A percentile compares a stretch with the other conserved stretches of the same genome.
Conservation (phyloP, 2,329 filamentous ascomycete species). For the Ilyonectria mors-panacis region DNA sequence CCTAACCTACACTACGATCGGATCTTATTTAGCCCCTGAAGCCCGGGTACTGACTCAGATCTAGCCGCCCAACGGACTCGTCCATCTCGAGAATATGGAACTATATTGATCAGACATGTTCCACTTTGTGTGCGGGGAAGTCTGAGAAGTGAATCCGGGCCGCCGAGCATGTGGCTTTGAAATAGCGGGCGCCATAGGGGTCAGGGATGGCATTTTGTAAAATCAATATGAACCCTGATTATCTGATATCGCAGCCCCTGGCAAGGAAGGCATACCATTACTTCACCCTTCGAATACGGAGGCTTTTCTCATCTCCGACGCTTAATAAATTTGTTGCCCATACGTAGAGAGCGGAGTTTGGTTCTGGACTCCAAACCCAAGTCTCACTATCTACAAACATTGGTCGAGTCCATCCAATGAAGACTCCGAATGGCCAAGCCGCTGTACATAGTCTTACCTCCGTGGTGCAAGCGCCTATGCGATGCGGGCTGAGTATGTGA, state of each 20-base stretch:
- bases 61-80: constrained; percentile 75
- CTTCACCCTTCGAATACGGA: background rate
- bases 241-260: background rate
- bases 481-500: constrained; percentile 31
- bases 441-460: constrained; percentile 19
- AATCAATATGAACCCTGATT: constrained; percentile 22
- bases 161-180: constrained; percentile 38
- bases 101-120: constrained; percentile 49
- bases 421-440: constrained; percentile 9
- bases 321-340: background rate
- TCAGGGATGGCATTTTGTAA: constrained; percentile 34
- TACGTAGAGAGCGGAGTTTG: background rate
- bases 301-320: background rate
- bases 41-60: constrained; percentile 40
- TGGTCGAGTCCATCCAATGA: constrained; percentile 32
- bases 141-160: constrained; percentile 16
- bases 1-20: constrained; percentile 21
- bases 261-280: constrained; percentile 1
- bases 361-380: background rate
- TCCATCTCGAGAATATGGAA: constrained; percentile 72
- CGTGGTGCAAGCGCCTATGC: constrained; percentile 38
- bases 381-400: constrained; percentile 2
- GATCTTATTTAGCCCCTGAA: constrained; percentile 8
- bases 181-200: constrained; percentile 22
- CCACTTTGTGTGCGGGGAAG: constrained; percentile 35